Conservation (phyloP, 2,329 filamentous ascomycete species). For the Aspergillus caelatus region DNA sequence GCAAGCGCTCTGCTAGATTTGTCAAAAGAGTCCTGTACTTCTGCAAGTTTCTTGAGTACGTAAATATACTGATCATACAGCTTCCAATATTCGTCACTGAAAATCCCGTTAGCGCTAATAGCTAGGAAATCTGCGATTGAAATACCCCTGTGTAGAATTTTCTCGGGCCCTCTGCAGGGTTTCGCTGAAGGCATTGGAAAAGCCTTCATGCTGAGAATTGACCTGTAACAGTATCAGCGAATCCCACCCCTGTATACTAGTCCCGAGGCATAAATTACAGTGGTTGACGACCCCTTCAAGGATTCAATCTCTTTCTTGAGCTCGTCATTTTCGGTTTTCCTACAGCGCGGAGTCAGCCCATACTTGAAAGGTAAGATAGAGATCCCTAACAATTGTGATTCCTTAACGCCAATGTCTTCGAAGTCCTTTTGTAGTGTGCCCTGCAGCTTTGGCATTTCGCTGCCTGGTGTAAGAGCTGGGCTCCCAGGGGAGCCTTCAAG, state of each 20-base stretch:
- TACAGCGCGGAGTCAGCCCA: conserved; percentile 27
- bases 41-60: conserved; percentile 41
- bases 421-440: conserved; percentile 47
- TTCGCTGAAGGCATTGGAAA: conserved; percentile 37
- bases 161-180: conserved; percentile 36
- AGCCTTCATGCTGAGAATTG: conserved; percentile 32
- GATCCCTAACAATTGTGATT: conserved; percentile 42
- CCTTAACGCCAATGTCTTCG: conserved; percentile 42
- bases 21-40: conserved; percentile 40
- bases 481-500: conserved; percentile 44
- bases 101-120: conserved; percentile 20
- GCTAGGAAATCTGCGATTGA: neutral
- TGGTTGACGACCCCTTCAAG: conserved; percentile 28
- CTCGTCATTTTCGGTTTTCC: conserved; percentile 46
- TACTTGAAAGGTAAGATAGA: neutral
- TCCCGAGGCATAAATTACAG: conserved; percentile 17
- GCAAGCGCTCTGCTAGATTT: conserved; percentile 39
- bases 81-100: conserved; percentile 45
- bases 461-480: conserved; percentile 40
- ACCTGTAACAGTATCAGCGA: conserved; percentile 26
- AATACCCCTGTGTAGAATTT: conserved; percentile 42
- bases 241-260: neutral
- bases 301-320: conserved; percentile 41
- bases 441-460: conserved; percentile 42
- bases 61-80: conserved; percentile 43